Evolutionary conservation across 2,329 filamentous ascomycete genomes (phyloP), one percentile per base, ranked within the genome.

Genomic region (Penicillium sp.): DNA sequence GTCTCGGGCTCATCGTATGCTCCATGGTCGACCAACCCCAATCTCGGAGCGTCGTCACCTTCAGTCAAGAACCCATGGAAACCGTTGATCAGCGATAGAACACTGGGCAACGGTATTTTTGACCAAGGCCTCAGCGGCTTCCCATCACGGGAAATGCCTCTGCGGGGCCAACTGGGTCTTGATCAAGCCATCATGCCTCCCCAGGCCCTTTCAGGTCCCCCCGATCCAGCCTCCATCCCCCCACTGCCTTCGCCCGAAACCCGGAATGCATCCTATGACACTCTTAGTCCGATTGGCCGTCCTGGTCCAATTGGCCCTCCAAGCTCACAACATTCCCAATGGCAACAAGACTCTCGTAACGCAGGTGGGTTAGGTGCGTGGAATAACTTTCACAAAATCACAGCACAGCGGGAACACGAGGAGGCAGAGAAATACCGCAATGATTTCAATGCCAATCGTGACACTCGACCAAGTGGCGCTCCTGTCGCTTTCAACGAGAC

Each of bases 91-190:
- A 73, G 73, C 56, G 77, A 80, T 51, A 75, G 77, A 56, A 76
- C 77, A 22, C 73, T 84, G 32, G 81, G 81, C 13, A 84, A 84
- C 63, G 81, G 80, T 24, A 81, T 79, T 2, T 84, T 84, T 55
- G 79, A 81, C 52, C 74, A 73, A 48, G 67, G 65, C 47, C 74
- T 78, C 44, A 70, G 70, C 27, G 71, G 72, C 32, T 77, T 76
- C 44, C 69, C 76, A 37, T 62, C 72, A 32, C 70, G 72, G 36
- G 68, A 74, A 48, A 52, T 70, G 23, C 54, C 63, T 47, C 64
- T 73, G n/a, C 69, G 71, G 42, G 62, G 59, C 40, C 63, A 66
- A 47, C 64, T 73, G 27, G 62, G 64, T 38, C 60, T 73, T 11
- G 70, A 71, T 22, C 69, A 71, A 44, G 40, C 65, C 14, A 55